Base-by-base conservation (phyloP, 805 yeast genomes). In the Metschnikowia santaceciliae region DNA sequence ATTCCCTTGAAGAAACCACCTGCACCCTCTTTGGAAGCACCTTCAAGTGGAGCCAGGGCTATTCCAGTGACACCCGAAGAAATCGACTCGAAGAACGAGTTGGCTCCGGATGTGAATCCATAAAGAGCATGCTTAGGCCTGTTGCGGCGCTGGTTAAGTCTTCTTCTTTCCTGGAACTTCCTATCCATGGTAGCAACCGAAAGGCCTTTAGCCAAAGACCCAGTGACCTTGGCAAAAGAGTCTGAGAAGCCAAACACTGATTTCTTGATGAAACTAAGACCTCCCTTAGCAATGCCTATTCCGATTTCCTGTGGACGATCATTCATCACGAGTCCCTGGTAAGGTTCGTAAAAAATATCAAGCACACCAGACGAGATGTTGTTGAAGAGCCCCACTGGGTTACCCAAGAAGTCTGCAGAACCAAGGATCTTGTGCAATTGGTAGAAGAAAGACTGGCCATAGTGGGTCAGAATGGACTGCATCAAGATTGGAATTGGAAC, bases 281-380 rank as follows among this genome's bases (percentile, higher is more conserved):
- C 96, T 52, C 99, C 99, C 64, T 90, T 92, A 1, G 99, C 99
- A 41, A 94, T 68, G 3, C 96, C 95, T 52, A 94, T 88, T 38
- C 99, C 98, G 37, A 94, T 72, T 59, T 95, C 99, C 62, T 89
- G 96, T 0, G 99, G 99, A 36, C 97, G 74, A 66, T 94, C 99
- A 55, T 87, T 92, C 80, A 94, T 81, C 45, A 92, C 82, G 59
- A 89, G 88, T 0, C 99, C 99, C 64, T 90, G 94, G 62, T 92
- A 94, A 3, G 99, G 99, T 64, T 92, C 98, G 64, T 94, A 94
- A 66, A 94, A 94, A 17, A 94, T 86, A 67, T 94, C 99, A 81
- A 90, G 80, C 10, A 94, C 94, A 47, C 99, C 99, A 0, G 97
- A 90, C 51, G 96, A 84, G 51, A 94, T 75, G 58, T 90, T 91